Evolutionary conservation across 2,329 filamentous ascomycete genomes (phyloP).

Genomic region (Sarocladium oryzae): DNA sequence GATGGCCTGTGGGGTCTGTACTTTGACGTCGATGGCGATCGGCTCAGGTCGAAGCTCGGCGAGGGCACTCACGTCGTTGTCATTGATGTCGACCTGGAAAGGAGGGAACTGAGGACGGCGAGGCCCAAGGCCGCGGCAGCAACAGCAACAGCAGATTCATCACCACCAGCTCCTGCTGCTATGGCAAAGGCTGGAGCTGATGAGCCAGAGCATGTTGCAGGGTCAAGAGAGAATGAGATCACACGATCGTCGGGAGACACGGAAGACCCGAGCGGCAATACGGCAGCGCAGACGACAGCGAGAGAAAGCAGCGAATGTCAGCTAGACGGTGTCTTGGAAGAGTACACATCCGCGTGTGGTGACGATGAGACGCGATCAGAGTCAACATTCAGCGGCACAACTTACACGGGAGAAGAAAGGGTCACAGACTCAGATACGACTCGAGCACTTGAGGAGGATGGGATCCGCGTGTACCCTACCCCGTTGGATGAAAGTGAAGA

Average conservation of each 20-base stretch:
- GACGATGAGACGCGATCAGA: slow-evolving; percentile 2
- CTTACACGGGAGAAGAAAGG: neutral
- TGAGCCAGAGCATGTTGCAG: neutral
- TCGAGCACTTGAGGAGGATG: neutral
- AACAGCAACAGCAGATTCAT: slow-evolving; percentile 6
- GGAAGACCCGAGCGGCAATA: neutral
- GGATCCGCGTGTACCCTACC: neutral
- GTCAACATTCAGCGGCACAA: neutral
- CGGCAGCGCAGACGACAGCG: neutral
- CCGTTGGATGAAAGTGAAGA: neutral
- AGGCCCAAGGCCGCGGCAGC: slow-evolving; percentile 18
- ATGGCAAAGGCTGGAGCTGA: too few relatives aligned
- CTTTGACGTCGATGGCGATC: slow-evolving; percentile 41
- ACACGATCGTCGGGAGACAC: neutral
- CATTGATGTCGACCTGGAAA: slow-evolving; percentile 47
- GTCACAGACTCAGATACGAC: neutral
- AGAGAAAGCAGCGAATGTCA: neutral
- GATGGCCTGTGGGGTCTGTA: slow-evolving; percentile 38
- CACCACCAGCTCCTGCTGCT: slow-evolving; percentile 28
- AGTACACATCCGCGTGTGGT: neutral
- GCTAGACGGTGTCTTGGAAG: neutral
- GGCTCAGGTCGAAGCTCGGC: slow-evolving; percentile 30
- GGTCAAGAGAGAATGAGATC: neutral
- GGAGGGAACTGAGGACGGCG: slow-evolving; percentile 37
- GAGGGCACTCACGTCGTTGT: slow-evolving; percentile 34